Conservation (phyloP, 2,329 filamentous ascomycete species). For the Chaetomiaceae sp. region DNA sequence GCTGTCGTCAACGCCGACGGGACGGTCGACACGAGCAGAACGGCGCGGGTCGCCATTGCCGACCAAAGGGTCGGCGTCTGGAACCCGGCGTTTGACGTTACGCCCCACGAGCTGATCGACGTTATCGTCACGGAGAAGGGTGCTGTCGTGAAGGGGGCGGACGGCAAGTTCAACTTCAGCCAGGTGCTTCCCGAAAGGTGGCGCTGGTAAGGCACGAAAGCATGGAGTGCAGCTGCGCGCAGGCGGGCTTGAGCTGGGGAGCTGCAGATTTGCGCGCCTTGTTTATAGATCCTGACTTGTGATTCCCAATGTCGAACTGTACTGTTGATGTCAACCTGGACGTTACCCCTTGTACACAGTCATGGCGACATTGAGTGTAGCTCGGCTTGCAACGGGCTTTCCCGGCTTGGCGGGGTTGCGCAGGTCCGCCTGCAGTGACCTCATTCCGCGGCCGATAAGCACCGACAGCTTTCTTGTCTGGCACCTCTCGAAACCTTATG, state of each 20-base stretch:
- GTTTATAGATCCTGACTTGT: no score
- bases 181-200: constrained; percentile 51
- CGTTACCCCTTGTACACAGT: no score
- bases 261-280: no score
- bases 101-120: constrained; percentile 81
- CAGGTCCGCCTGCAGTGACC: constrained; percentile 3
- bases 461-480: neutral
- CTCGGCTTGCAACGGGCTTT: neutral
- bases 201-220: no score
- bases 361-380: no score
- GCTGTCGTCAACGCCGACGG: constrained; percentile 61
- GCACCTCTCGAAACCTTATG: no score
- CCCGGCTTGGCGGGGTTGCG: neutral
- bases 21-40: constrained; percentile 54
- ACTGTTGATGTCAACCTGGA: no score
- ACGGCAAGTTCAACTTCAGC: constrained; percentile 64
- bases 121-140: constrained; percentile 91
- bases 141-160: constrained; percentile 67
- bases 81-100: constrained; percentile 97
- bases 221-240: no score
- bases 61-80: constrained; percentile 75
- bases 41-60: constrained; percentile 73
- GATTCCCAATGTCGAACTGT: no score
- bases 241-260: no score
- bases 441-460: constrained; percentile 7